Evolutionary conservation across 352 stramenopile species (phyloP).

Genomic region (Pythium aristosporum): DNA sequence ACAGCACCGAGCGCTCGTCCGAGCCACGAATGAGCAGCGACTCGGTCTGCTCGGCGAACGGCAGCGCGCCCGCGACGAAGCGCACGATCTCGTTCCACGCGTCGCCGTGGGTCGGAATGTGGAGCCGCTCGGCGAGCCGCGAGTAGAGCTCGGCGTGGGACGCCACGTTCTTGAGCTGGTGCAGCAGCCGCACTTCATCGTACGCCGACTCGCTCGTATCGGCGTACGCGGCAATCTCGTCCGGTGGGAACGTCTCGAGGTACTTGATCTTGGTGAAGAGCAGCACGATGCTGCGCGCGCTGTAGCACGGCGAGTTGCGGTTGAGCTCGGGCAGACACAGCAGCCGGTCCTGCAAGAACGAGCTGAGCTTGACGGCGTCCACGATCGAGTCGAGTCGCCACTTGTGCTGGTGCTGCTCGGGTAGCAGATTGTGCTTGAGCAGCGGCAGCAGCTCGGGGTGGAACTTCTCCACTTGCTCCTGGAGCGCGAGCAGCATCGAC

Average conservation of each 20-base stretch:
- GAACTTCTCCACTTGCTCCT: conserved; percentile 40
- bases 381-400: conserved; percentile 44
- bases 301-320: conserved; percentile 81
- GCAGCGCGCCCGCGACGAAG: conserved; percentile 70
- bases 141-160: conserved; percentile 65
- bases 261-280: conserved; percentile 87
- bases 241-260: conserved; percentile 64
- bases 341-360: conserved; percentile 67
- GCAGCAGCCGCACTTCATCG: conserved; percentile 67
- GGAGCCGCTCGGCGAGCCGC: conserved; percentile 57
- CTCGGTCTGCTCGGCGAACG: conserved; percentile 84
- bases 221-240: conserved; percentile 61
- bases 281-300: conserved; percentile 69
- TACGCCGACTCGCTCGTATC: conserved; percentile 47
- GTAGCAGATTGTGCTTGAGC: conserved; percentile 36
- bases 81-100: conserved; percentile 76
- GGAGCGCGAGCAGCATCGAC: conserved; percentile 28
- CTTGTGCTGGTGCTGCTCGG: conserved; percentile 33
- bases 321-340: conserved; percentile 76
- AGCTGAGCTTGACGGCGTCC: conserved; percentile 65
- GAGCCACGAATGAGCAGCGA: conserved; percentile 79
- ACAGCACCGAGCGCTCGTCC: conserved; percentile 82
- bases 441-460: conserved; percentile 64
- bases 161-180: conserved; percentile 55
- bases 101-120: conserved; percentile 72